phyloP scores from a whole-genome alignment of 2,329 filamentous ascomycete species.

The Colletotrichum eleusines region DNA sequence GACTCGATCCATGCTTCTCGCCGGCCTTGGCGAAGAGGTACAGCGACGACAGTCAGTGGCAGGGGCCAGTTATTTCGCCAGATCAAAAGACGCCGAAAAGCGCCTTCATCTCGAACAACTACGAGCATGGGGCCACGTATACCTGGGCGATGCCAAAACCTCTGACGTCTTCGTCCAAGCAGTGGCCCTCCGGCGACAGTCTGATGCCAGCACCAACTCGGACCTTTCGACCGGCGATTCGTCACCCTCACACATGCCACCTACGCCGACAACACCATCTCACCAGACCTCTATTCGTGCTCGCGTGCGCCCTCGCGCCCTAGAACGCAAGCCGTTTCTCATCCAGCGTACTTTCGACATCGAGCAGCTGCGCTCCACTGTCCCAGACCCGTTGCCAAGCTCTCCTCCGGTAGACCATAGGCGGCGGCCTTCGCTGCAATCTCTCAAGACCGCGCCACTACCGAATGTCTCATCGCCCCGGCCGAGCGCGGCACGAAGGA shows the following conservation, averaged over 20 bases:
- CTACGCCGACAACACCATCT: slow-evolving; percentile 19
- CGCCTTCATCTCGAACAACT: slow-evolving; percentile 50
- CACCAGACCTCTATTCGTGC: slow-evolving; percentile 55
- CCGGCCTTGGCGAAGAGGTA: slow-evolving; percentile 42
- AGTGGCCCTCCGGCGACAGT: slow-evolving; percentile 54
- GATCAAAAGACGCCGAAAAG: slow-evolving; percentile 31
- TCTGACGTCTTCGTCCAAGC: slow-evolving; percentile 61
- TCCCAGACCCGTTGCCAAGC: slow-evolving; percentile 52
- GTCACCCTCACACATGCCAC: slow-evolving; percentile 21
- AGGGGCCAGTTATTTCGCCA: slow-evolving; percentile 29
- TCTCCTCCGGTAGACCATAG: slow-evolving; percentile 6
- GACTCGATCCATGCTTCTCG: slow-evolving; percentile 50
- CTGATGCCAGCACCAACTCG: slow-evolving; percentile 44
- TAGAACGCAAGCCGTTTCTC: slow-evolving; percentile 58
- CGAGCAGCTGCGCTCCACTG: slow-evolving; percentile 58
- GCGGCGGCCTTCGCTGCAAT: slow-evolving; percentile 35
- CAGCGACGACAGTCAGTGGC: slow-evolving; percentile 47
- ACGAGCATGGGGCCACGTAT: slow-evolving; percentile 56
- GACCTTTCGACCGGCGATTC: slow-evolving; percentile 26
- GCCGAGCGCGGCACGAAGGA: slow-evolving; percentile 40
- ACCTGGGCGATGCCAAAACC: slow-evolving; percentile 55
- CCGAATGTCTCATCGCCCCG: slow-evolving; percentile 27
- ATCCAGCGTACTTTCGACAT: slow-evolving; percentile 65
- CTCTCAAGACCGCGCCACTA: slow-evolving; percentile 26
- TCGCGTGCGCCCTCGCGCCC: slow-evolving; percentile 56